phyloP scores from a whole-genome alignment of 257 asterid genomes.

The Handroanthus guayacan region DNA sequence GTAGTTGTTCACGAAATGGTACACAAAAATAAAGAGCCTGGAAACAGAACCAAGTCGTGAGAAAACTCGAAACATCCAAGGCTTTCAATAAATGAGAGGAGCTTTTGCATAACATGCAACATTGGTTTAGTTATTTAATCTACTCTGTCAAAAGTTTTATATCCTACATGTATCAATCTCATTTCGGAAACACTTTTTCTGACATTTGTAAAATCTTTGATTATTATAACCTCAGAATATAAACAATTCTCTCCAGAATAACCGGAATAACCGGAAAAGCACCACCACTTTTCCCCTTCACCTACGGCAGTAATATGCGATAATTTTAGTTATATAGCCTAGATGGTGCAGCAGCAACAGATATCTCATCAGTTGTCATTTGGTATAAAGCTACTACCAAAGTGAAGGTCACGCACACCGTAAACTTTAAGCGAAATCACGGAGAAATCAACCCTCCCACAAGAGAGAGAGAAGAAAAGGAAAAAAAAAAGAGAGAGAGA shows the following conservation, averaged over 20 bases:
- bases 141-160: not conserved
- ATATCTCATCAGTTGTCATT: not conserved
- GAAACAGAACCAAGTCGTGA: slow-evolving; percentile 10
- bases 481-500: no score
- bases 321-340: not conserved
- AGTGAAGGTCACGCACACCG: slow-evolving; percentile 4
- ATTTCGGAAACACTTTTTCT: slow-evolving; percentile 3
- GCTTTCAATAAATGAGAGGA: not conserved
- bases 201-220: not conserved
- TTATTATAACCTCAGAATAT: not conserved
- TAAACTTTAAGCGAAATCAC: not conserved
- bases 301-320: slow-evolving; percentile 11
- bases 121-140: slow-evolving; percentile 3
- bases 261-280: slow-evolving; percentile 10
- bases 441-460: not conserved
- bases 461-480: no score
- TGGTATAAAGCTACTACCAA: not conserved
- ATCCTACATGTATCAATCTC: not conserved
- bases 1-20: slow-evolving; percentile 72
- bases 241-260: slow-evolving; percentile 31
- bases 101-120: slow-evolving; percentile 27
- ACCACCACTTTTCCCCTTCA: slow-evolving; percentile 4
- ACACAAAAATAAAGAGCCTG: slow-evolving; percentile 80
- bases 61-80: slow-evolving; percentile 13
- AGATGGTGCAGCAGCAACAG: slow-evolving; percentile 8